A percentile compares a stretch with the other conserved stretches of the same genome.
Evolutionary conservation across 2,329 filamentous ascomycete species (phyloP).

Genomic region (Cordyceps sp.): DNA sequence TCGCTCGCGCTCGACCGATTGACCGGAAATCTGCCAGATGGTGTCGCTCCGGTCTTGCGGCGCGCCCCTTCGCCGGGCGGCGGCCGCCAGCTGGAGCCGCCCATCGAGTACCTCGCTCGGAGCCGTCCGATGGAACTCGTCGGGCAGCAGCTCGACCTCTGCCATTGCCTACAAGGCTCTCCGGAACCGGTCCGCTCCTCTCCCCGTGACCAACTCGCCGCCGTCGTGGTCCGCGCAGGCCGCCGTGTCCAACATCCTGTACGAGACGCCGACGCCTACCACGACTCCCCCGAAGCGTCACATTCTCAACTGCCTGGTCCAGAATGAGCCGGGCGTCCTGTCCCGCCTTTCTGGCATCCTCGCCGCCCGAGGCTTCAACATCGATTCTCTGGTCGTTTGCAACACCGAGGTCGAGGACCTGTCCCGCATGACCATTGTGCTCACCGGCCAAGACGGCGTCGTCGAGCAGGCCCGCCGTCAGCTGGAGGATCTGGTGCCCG

Average conservation of each 20-base stretch:
- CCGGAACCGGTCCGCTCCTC: slow-evolving; percentile 73
- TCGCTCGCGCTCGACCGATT: too few relatives aligned
- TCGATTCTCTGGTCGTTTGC: slow-evolving; percentile 94
- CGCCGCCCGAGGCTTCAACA: slow-evolving; percentile 94
- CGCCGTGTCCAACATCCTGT: slow-evolving; percentile 94
- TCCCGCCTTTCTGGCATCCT: slow-evolving; percentile 94
- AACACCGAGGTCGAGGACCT: slow-evolving; percentile 94
- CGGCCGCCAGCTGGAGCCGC: slow-evolving; percentile 9
- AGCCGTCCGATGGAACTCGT: slow-evolving; percentile 19
- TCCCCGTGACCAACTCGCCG: slow-evolving; percentile 60
- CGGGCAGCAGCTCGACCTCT: slow-evolving; percentile 61
- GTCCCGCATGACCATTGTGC: slow-evolving; percentile 96
- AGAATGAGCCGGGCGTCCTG: slow-evolving; percentile 95
- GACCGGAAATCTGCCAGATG: too few relatives aligned
- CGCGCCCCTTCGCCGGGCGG: slow-evolving; percentile 21
- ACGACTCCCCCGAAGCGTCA: slow-evolving; percentile 78
- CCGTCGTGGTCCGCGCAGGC: slow-evolving; percentile 81
- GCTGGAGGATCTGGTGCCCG: slow-evolving; percentile 89
- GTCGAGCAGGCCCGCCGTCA: slow-evolving; percentile 94
- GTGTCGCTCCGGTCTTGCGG: slow-evolving; percentile 26
- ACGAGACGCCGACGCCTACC: slow-evolving; percentile 84
- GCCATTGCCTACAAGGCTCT: slow-evolving; percentile 95
- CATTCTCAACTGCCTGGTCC: slow-evolving; percentile 93
- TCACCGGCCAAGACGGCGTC: slow-evolving; percentile 89
- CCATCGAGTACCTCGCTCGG: slow-evolving; percentile 9